phyloP scores from a whole-genome alignment of 2,329 filamentous ascomycete species.

The Coniochaeta sp. region DNA sequence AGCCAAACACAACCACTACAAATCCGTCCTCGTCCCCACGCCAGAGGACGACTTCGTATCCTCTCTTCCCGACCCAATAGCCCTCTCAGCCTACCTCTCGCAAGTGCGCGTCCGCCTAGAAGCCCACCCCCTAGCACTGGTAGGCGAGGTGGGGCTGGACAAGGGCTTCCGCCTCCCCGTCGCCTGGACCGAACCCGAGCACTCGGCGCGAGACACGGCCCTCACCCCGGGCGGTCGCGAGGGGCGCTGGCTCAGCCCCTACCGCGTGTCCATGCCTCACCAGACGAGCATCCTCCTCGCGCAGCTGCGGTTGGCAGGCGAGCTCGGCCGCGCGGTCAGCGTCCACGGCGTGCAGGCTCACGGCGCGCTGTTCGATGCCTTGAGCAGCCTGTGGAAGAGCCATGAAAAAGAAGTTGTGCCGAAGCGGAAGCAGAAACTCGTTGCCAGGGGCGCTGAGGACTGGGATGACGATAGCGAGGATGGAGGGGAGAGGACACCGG shows the following conservation, averaged over 20 bases:
- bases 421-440: conserved; percentile 46
- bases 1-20: conserved; percentile 51
- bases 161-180: conserved; percentile 68
- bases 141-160: conserved; percentile 75
- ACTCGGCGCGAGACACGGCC: conserved; percentile 32
- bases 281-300: conserved; percentile 59
- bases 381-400: conserved; percentile 63
- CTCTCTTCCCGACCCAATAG: conserved; percentile 15
- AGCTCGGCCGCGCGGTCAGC: conserved; percentile 57
- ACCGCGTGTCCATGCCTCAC: conserved; percentile 61
- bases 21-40: conserved; percentile 51
- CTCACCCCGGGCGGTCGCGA: conserved; percentile 66
- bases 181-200: conserved; percentile 36
- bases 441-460: conserved; percentile 40
- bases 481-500: conserved; percentile 16
- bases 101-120: conserved; percentile 49
- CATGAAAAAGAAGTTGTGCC: conserved; percentile 56
- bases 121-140: conserved; percentile 53
- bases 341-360: conserved; percentile 73
- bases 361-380: conserved; percentile 58
- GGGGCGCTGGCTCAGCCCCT: conserved; percentile 58
- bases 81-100: conserved; percentile 15
- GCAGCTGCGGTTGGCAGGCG: conserved; percentile 65
- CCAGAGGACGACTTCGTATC: conserved; percentile 39
- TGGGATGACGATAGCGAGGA: conserved; percentile 29